Evolutionary conservation across 2,329 filamentous ascomycete species (phyloP).

Genomic region (Fusarium dimerum): DNA sequence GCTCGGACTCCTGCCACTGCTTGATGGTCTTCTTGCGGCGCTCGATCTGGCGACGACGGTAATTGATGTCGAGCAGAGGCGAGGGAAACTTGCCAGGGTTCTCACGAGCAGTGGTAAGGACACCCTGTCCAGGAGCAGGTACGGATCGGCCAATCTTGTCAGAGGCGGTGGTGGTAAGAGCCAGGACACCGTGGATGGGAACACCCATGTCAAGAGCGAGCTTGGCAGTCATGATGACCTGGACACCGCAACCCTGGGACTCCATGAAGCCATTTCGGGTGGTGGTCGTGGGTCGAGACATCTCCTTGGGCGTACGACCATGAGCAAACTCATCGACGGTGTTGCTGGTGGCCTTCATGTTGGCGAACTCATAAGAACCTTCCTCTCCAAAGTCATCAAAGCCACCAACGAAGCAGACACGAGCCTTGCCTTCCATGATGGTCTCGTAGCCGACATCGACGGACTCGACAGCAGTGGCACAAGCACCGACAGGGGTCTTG

Average conservation of each 20-base stretch:
- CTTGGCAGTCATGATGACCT: constrained; percentile 97
- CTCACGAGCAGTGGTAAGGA: constrained; percentile 93
- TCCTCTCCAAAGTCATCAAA: constrained; percentile 99
- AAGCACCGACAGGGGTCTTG: constrained; percentile 97
- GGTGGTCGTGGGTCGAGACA: constrained; percentile 96
- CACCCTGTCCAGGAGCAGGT: constrained; percentile 93
- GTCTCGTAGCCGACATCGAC: constrained; percentile 98
- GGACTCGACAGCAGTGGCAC: constrained; percentile 95
- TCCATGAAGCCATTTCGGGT: constrained; percentile 99
- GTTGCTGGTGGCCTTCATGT: constrained; percentile 99
- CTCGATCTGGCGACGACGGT: constrained; percentile 92
- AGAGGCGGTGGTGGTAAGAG: constrained; percentile 90
- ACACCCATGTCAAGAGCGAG: constrained; percentile 98
- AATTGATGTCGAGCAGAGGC: constrained; percentile 94
- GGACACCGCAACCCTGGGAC: constrained; percentile 96
- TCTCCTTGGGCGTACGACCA: constrained; percentile 91
- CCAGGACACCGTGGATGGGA: constrained; percentile 93
- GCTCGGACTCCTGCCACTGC: constrained; percentile 93
- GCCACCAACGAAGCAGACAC: constrained; percentile 95
- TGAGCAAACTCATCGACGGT: constrained; percentile 95
- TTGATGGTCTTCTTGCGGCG: constrained; percentile 92
- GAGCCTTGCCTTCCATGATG: constrained; percentile 96
- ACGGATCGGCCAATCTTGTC: constrained; percentile 99
- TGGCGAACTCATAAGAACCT: constrained; percentile 98
- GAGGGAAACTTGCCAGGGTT: constrained; percentile 89